phyloP scores from a whole-genome alignment of 2,329 filamentous ascomycete genomes.

The Botrytis galanthina region DNA sequence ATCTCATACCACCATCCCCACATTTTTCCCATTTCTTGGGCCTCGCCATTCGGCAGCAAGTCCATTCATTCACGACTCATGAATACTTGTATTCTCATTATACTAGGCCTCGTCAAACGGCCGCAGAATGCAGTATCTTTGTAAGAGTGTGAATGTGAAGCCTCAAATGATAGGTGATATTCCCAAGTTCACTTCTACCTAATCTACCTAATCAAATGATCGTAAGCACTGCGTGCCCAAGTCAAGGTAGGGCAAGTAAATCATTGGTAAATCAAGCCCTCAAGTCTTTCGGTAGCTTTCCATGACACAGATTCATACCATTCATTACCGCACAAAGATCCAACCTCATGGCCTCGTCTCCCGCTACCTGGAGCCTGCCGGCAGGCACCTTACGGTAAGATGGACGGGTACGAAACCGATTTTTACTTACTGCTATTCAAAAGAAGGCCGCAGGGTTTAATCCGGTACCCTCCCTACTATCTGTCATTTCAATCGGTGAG shows the following conservation, averaged over 20 bases:
- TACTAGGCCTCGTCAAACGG: slow-evolving; percentile 16
- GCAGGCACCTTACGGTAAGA: slow-evolving; percentile 23
- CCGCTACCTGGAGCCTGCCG: slow-evolving; percentile 32
- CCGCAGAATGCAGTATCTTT: slow-evolving; percentile 21
- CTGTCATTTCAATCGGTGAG: slow-evolving; percentile 20
- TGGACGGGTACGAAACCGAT: slow-evolving; percentile 7
- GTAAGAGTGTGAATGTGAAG: slow-evolving; percentile 21
- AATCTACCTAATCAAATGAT: slow-evolving; percentile 28
- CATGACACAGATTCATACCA: not conserved
- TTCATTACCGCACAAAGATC: not conserved
- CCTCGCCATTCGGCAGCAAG: not conserved
- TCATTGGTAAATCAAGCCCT: not conserved
- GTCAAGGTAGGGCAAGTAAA: slow-evolving; percentile 12
- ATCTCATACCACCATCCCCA: slow-evolving; percentile 5
- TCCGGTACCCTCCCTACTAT: slow-evolving; percentile 5
- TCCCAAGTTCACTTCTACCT: slow-evolving; percentile 14
- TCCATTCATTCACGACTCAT: slow-evolving; percentile 8
- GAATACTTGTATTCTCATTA: slow-evolving; percentile 13
- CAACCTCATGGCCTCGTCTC: slow-evolving; percentile 30
- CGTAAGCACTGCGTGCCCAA: slow-evolving; percentile 27
- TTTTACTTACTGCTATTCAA: slow-evolving; percentile 3
- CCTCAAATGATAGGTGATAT: slow-evolving; percentile 26
- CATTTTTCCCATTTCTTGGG: slow-evolving; percentile 1
- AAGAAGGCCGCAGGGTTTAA: slow-evolving; percentile 12
- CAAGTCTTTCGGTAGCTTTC: slow-evolving; percentile 10